These are phyloP conservation scores for Tinospora cordifolia DNA, from an alignment of 164 flowering plant species.

Conservation along the genomic window DNA sequence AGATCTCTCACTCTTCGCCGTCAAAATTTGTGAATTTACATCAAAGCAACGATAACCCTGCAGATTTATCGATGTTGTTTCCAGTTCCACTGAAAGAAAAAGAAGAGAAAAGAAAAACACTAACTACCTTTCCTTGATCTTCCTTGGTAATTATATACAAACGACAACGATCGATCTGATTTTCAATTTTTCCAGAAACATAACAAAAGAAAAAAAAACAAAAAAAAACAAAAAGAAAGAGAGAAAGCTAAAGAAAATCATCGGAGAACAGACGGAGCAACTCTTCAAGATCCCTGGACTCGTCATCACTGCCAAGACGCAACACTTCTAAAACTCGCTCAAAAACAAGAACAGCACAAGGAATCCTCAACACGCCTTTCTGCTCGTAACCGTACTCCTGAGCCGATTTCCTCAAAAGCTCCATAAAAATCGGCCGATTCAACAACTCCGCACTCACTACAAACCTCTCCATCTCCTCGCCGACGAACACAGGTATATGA, in stretches of 20 bases:
- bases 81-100: not conserved
- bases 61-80: not conserved
- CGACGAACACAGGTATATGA: slow-evolving; percentile 83
- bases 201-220: not conserved
- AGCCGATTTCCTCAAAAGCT: slow-evolving; percentile 66
- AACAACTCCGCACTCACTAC: slow-evolving; percentile 70
- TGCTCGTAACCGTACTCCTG: slow-evolving; percentile 96
- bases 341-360: slow-evolving; percentile 67
- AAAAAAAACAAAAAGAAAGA: not conserved
- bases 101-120: not conserved
- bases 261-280: slow-evolving; percentile 20
- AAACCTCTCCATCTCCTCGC: slow-evolving; percentile 89
- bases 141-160: not conserved
- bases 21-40: not conserved
- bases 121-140: not conserved
- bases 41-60: not conserved
- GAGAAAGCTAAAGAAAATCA: slow-evolving; percentile 1
- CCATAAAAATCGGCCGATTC: slow-evolving; percentile 67
- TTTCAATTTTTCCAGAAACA: not conserved
- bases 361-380: slow-evolving; percentile 72
- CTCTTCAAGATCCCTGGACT: slow-evolving; percentile 22
- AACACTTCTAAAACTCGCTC: slow-evolving; percentile 60
- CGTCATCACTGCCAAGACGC: slow-evolving; percentile 28
- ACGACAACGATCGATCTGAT: not conserved
- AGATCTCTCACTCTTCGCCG: no score